Conservation (phyloP, 371 early-diverging fungal genomes). For the Haplosporangium sp. region DNA sequence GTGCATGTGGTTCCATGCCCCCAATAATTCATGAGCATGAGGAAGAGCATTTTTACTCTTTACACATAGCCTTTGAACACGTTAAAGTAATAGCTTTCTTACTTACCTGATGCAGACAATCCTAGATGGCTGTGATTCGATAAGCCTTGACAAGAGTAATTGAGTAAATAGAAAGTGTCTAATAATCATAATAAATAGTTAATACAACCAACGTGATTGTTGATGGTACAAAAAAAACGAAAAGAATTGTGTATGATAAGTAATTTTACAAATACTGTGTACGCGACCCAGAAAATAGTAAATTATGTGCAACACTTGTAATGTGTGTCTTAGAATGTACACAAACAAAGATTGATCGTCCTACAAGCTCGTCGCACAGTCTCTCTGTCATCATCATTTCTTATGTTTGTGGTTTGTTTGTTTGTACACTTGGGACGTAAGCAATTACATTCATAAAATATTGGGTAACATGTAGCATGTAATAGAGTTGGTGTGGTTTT, state of each 20-base stretch:
- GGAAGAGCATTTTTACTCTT: background rate
- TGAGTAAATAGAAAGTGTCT: conserved; percentile 48
- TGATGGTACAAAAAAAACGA: background rate
- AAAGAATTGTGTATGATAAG: background rate
- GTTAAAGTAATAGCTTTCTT: background rate
- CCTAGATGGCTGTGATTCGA: conserved; percentile 49
- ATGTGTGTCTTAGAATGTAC: no score
- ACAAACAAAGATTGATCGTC: no score
- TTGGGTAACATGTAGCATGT: no score
- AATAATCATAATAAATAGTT: background rate
- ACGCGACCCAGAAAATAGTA: no score
- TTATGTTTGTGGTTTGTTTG: no score
- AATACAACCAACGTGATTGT: background rate
- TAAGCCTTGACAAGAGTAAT: conserved; percentile 29
- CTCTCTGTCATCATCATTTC: no score
- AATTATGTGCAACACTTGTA: background rate
- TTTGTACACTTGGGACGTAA: no score
- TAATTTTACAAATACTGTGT: background rate
- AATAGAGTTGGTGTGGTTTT: background rate
- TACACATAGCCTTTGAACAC: background rate
- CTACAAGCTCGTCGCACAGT: no score
- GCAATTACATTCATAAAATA: no score
- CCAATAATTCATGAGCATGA: background rate
- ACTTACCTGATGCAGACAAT: conserved; percentile 39
- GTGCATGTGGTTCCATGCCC: background rate